Conservation (phyloP, 2,329 filamentous ascomycete species). For the Colletotrichum agaves region DNA sequence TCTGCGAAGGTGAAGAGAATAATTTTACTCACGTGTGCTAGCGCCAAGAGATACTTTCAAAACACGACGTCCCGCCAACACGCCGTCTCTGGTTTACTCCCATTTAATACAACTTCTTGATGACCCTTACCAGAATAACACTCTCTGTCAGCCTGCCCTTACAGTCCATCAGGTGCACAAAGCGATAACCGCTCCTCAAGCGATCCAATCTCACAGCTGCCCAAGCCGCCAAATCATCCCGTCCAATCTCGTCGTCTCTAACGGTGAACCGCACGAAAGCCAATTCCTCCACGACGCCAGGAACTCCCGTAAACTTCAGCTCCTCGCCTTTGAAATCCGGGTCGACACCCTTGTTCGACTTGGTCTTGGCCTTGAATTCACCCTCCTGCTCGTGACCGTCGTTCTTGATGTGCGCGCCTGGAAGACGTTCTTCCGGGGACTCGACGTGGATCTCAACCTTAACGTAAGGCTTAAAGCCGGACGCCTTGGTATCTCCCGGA, state of each 20-base stretch:
- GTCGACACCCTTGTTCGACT: slow-evolving; percentile 66
- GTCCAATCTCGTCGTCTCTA: slow-evolving; percentile 84
- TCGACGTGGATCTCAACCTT: slow-evolving; percentile 88
- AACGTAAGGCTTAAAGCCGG: slow-evolving; percentile 80
- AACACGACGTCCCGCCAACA: neutral
- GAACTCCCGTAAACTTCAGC: slow-evolving; percentile 65
- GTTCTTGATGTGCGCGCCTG: slow-evolving; percentile 51
- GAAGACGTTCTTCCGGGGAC: slow-evolving; percentile 59
- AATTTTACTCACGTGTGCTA: neutral
- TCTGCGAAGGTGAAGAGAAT: neutral
- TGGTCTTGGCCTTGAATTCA: slow-evolving; percentile 68
- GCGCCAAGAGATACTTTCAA: neutral
- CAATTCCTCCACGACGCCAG: slow-evolving; percentile 72
- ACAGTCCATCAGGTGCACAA: slow-evolving; percentile 79
- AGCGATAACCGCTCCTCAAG: slow-evolving; percentile 77
- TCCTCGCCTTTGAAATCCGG: slow-evolving; percentile 71
- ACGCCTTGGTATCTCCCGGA: slow-evolving; percentile 57
- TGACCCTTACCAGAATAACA: slow-evolving; percentile 78
- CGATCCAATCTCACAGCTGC: slow-evolving; percentile 87
- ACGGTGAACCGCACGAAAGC: slow-evolving; percentile 86
- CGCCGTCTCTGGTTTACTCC: neutral
- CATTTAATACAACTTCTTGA: slow-evolving; percentile 61
- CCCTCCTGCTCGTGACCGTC: slow-evolving; percentile 53
- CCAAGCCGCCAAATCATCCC: slow-evolving; percentile 87
- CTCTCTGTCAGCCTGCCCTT: slow-evolving; percentile 74